phyloP scores from a whole-genome alignment of 257 asterid species.

The Asclepias syriaca region DNA sequence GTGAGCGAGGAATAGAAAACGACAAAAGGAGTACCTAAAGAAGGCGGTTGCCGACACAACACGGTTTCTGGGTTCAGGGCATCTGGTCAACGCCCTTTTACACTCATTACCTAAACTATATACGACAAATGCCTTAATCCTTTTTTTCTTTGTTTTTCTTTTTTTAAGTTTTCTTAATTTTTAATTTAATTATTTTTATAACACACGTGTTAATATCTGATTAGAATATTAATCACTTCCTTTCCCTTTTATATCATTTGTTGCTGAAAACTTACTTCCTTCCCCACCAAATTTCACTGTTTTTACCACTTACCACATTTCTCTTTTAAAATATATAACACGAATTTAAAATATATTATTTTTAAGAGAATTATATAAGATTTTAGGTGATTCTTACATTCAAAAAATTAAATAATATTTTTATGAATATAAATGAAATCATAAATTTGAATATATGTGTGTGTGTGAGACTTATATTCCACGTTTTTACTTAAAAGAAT shows the following conservation, averaged over 20 bases:
- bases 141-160: background rate
- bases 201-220: background rate
- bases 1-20: background rate
- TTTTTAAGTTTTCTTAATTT: too few relatives aligned
- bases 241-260: background rate
- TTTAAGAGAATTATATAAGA: too few relatives aligned
- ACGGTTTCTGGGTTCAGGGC: background rate
- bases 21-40: background rate
- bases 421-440: too few relatives aligned
- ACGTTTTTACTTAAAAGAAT: too few relatives aligned
- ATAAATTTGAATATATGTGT: too few relatives aligned
- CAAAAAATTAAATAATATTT: too few relatives aligned
- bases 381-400: too few relatives aligned
- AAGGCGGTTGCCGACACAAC: slow-evolving; percentile 8
- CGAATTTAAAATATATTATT: too few relatives aligned
- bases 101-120: background rate
- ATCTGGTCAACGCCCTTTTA: background rate
- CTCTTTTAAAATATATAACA: too few relatives aligned
- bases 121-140: background rate
- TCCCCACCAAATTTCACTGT: background rate
- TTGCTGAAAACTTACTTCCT: too few relatives aligned
- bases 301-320: too few relatives aligned
- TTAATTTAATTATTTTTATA: background rate
- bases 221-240: background rate
- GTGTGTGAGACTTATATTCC: too few relatives aligned